Conservation (phyloP, 371 early-diverging fungal genomes). For the Vairimorpha ceranae region DNA sequence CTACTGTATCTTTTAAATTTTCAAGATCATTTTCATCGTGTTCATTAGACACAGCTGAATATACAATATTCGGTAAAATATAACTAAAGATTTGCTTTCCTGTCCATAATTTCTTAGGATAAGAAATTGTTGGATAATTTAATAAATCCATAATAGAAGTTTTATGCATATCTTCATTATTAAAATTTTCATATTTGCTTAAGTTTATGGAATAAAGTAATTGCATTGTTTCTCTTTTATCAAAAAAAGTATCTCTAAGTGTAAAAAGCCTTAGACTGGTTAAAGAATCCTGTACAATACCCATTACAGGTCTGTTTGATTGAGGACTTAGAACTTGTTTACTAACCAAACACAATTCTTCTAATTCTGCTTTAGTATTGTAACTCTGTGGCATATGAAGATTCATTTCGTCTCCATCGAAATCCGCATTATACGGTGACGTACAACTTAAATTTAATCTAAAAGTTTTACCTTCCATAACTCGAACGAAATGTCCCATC, state of each 20-base stretch:
- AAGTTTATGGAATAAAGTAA: conserved; percentile 62
- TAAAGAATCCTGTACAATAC: conserved; percentile 97
- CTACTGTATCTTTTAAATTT: conserved; percentile 61
- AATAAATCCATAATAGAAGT: conserved; percentile 9
- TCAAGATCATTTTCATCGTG: conserved; percentile 66
- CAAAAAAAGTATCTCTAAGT: conserved; percentile 79
- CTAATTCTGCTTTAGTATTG: conserved; percentile 85
- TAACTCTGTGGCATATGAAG: conserved; percentile 92
- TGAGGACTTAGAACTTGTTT: conserved; percentile 95
- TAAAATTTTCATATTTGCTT: conserved; percentile 72
- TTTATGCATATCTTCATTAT: background rate
- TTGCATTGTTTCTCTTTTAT: conserved; percentile 81
- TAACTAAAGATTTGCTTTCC: conserved; percentile 91
- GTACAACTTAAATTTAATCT: conserved; percentile 93
- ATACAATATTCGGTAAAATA: conserved; percentile 72
- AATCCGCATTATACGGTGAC: conserved; percentile 99
- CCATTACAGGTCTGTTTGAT: conserved; percentile 95
- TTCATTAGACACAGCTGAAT: conserved; percentile 69
- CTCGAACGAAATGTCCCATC: conserved; percentile 96
- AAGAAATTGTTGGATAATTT: conserved; percentile 74
- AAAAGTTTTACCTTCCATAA: conserved; percentile 97
- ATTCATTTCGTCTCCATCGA: conserved; percentile 99
- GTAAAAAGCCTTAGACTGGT: conserved; percentile 92
- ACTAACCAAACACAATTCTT: conserved; percentile 88
- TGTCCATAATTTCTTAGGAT: conserved; percentile 90